Conservation (phyloP, 768 basidiomycete species). For the Boletus rubroflammeus region DNA sequence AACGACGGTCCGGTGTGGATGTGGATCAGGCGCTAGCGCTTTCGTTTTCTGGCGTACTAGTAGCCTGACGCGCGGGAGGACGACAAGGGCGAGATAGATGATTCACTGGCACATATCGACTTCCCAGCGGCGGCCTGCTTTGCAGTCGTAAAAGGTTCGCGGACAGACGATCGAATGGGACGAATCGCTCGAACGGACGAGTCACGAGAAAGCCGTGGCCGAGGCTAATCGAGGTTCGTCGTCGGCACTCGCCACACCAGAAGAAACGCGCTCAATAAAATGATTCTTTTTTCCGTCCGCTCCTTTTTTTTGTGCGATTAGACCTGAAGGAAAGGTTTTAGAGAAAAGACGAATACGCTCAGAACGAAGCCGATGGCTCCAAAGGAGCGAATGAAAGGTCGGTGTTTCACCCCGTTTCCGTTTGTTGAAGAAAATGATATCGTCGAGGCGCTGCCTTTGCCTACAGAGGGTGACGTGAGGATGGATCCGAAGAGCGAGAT, state of each 20-base stretch:
- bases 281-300: too few species aligned
- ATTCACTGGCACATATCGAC: conserved; percentile 52
- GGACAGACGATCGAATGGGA: conserved; percentile 68
- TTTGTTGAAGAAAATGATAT: conserved; percentile 28
- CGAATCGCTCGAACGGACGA: conserved; percentile 58
- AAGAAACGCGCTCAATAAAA: not conserved
- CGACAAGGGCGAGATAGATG: conserved; percentile 57
- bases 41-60: not conserved
- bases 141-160: conserved; percentile 55
- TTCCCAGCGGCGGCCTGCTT: conserved; percentile 20
- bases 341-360: conserved; percentile 50
- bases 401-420: conserved; percentile 6
- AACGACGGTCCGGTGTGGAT: conserved; percentile 42
- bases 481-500: conserved; percentile 52
- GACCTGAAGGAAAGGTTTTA: conserved; percentile 59
- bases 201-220: conserved; percentile 65
- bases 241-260: not conserved
- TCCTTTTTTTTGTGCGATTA: conserved; percentile 25
- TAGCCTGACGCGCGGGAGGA: conserved; percentile 30
- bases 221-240: conserved; percentile 70
- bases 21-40: conserved; percentile 21
- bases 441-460: conserved; percentile 54
- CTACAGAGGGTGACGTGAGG: conserved; percentile 33
- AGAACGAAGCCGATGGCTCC: conserved; percentile 34
- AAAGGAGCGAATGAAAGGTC: conserved; percentile 40